Evolutionary conservation across 78 protist species (phyloP).

Genomic region (Chrysochromulina parva): DNA sequence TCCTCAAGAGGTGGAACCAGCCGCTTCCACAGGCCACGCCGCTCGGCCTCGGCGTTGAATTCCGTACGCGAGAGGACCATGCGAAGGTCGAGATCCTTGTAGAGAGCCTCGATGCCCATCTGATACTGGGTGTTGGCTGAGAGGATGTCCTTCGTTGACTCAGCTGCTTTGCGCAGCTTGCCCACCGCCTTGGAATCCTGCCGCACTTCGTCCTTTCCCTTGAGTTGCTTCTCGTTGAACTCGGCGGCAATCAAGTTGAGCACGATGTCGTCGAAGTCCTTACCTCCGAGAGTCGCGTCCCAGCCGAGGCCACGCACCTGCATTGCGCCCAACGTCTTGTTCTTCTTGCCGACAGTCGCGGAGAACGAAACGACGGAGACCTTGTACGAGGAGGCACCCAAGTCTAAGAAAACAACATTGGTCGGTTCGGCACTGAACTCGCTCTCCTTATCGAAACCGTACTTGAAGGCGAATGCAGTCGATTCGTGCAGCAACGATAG

Average conservation of each 20-base stretch:
- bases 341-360: background rate
- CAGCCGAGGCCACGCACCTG: background rate
- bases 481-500: background rate
- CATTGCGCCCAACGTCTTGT: background rate
- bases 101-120: background rate
- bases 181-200: background rate
- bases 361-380: background rate
- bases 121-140: background rate
- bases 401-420: background rate
- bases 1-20: background rate
- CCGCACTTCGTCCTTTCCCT: background rate
- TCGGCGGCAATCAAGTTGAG: background rate
- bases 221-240: background rate
- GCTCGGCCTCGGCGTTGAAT: background rate
- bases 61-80: background rate
- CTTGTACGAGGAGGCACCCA: background rate
- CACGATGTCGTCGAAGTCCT: background rate
- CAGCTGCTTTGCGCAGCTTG: slow-evolving; percentile 15
- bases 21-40: background rate
- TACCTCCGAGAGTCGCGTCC: background rate
- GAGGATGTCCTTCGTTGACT: background rate
- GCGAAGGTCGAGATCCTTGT: background rate
- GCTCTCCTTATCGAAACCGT: background rate
- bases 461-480: background rate
- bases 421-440: background rate